A percentile compares a stretch with the other conserved stretches of the same genome.
Conservation (phyloP, 108 stramenopile species). For the Nitzschia putrida region DNA sequence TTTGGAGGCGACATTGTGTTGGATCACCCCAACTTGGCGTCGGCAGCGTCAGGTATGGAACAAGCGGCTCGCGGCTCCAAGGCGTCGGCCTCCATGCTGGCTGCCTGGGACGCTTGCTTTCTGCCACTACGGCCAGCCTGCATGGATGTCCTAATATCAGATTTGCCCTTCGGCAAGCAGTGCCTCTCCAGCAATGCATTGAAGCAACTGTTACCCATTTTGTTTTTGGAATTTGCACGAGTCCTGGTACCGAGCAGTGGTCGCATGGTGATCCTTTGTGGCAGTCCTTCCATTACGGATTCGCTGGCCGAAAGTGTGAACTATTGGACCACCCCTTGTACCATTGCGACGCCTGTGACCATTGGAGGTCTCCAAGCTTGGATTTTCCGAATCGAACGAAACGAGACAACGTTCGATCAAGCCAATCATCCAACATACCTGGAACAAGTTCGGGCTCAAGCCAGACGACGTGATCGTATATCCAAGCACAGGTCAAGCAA, state of each 20-base stretch:
- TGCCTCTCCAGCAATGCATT: slow-evolving; percentile 55
- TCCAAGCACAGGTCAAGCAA: slow-evolving; percentile 11
- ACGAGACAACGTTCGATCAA: slow-evolving; percentile 3
- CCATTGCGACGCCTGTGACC: slow-evolving; percentile 58
- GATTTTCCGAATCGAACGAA: slow-evolving; percentile 43
- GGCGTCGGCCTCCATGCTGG: slow-evolving; percentile 11
- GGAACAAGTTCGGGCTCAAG: slow-evolving; percentile 21
- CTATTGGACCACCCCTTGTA: slow-evolving; percentile 42
- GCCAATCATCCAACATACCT: slow-evolving; percentile 6
- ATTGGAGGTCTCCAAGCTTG: slow-evolving; percentile 68
- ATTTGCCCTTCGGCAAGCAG: slow-evolving; percentile 68
- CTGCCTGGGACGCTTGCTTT: slow-evolving; percentile 60
- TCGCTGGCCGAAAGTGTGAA: not conserved
- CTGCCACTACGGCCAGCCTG: slow-evolving; percentile 53
- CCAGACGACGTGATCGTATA: slow-evolving; percentile 17
- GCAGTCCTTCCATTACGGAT: slow-evolving; percentile 16
- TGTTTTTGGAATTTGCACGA: slow-evolving; percentile 59
- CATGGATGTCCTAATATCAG: slow-evolving; percentile 60
- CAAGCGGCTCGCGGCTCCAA: not conserved
- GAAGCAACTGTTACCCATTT: slow-evolving; percentile 44
- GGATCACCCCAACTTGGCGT: slow-evolving; percentile 18
- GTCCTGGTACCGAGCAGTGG: slow-evolving; percentile 47
- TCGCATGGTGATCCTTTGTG: slow-evolving; percentile 54
- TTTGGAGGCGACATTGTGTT: slow-evolving; percentile 65
- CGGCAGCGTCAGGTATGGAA: slow-evolving; percentile 24